phyloP scores from a whole-genome alignment of 1,284 basidiomycete genomes.

The Volvariella volvacea region DNA sequence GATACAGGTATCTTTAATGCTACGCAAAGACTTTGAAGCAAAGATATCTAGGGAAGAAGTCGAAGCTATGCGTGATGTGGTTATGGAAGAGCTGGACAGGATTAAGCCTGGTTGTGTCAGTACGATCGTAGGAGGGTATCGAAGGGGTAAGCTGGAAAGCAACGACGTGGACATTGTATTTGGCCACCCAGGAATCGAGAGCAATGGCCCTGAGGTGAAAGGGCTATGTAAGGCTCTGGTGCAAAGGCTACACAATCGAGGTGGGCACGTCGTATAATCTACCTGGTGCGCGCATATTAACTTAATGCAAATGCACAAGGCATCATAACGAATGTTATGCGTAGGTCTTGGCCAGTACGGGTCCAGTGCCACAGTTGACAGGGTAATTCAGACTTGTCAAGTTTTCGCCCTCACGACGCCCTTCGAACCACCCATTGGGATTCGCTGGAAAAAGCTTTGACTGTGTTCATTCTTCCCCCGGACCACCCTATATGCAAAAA shows the following conservation, averaged over 20 bases:
- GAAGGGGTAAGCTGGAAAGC: conserved; percentile 65
- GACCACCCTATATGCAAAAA: conserved; percentile 15
- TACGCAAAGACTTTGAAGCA: conserved; percentile 43
- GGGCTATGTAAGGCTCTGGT: conserved; percentile 47
- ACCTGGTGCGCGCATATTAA: neutral
- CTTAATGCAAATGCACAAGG: conserved; percentile 27
- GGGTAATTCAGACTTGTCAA: conserved; percentile 43
- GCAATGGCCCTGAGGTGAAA: conserved; percentile 35
- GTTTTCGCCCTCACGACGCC: conserved; percentile 47
- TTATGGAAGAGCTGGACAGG: conserved; percentile 49
- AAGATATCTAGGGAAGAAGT: conserved; percentile 63
- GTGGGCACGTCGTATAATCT: conserved; percentile 24
- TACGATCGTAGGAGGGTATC: conserved; percentile 73
- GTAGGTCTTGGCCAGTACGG: conserved; percentile 29
- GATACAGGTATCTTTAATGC: conserved; percentile 43
- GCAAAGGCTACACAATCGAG: conserved; percentile 43
- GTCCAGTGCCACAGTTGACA: neutral
- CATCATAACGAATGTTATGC: conserved; percentile 61
- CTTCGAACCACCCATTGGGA: conserved; percentile 55
- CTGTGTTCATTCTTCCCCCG: conserved; percentile 55
- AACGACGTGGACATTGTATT: conserved; percentile 80
- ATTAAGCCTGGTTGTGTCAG: conserved; percentile 56
- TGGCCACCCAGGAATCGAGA: conserved; percentile 48
- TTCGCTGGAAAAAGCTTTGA: conserved; percentile 65
- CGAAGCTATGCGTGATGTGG: conserved; percentile 52